A percentile compares a stretch with the other conserved stretches of the same genome.
Evolutionary conservation across 1,139 yeast genomes (phyloP).

Genomic region (Candida tropicalis): DNA sequence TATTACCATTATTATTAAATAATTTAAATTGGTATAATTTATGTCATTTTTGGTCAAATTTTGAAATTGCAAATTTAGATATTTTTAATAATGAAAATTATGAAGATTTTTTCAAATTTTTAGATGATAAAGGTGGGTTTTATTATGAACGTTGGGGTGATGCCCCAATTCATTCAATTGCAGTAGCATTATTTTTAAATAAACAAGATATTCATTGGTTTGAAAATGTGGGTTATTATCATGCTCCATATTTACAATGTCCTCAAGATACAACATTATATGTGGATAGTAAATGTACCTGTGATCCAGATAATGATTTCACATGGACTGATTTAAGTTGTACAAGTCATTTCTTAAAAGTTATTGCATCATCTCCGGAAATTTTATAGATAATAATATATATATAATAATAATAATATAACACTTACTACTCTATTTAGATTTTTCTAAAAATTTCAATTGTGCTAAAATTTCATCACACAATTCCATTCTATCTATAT

Average conservation of each 20-base stretch:
- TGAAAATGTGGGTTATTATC: constrained; percentile 35
- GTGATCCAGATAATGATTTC: constrained; percentile 37
- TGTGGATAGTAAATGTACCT: constrained; percentile 28
- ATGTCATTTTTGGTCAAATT: constrained; percentile 45
- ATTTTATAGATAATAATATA: background rate
- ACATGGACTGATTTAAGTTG: constrained; percentile 32
- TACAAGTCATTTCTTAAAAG: constrained; percentile 26
- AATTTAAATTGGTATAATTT: constrained; percentile 31
- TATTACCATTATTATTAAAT: constrained; percentile 16
- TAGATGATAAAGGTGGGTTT: constrained; percentile 38
- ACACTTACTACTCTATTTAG: constrained; percentile 17
- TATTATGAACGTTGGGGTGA: constrained; percentile 48
- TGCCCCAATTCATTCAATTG: constrained; percentile 41
- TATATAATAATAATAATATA: background rate
- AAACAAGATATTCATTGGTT: constrained; percentile 34
- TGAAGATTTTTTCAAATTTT: constrained; percentile 25
- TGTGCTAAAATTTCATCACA: constrained; percentile 54
- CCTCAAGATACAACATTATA: constrained; percentile 24
- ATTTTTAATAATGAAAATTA: constrained; percentile 27
- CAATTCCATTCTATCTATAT: constrained; percentile 44
- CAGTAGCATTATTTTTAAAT: constrained; percentile 26
- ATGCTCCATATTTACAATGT: constrained; percentile 39
- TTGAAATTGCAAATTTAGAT: constrained; percentile 36
- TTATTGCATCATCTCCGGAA: constrained; percentile 16
- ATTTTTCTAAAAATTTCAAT: constrained; percentile 38